Percentiles rank a stretch among this genome's conserved stretches.
Conservation (phyloP, 2,329 filamentous ascomycete species). For the Clarireedia monteithiana region DNA sequence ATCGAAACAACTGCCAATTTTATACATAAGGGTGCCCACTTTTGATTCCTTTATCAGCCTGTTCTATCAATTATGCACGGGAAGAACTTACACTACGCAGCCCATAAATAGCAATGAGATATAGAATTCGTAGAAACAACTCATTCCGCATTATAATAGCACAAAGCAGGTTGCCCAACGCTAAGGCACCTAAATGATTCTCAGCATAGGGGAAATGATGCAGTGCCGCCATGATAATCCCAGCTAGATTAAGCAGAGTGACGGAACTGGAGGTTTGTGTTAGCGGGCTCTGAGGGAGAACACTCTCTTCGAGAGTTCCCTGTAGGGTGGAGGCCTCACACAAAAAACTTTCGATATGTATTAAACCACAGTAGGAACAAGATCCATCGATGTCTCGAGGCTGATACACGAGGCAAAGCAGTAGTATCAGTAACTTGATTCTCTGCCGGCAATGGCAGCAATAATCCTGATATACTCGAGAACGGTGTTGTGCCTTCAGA, state of each 20-base stretch:
- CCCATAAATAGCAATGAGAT: conserved; percentile 33
- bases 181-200: conserved; percentile 33
- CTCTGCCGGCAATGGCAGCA: conserved; percentile 21
- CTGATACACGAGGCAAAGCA: background rate
- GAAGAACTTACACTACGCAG: conserved; percentile 29
- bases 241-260: conserved; percentile 30
- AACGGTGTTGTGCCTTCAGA: conserved; percentile 28
- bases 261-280: conserved; percentile 24
- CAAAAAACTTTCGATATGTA: conserved; percentile 35
- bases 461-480: conserved; percentile 23
- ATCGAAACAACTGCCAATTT: conserved; percentile 32
- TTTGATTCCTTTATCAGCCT: conserved; percentile 8
- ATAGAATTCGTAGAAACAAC: conserved; percentile 32
- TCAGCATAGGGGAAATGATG: conserved; percentile 32
- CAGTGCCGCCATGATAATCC: conserved; percentile 30
- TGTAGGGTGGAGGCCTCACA: too few relatives aligned
- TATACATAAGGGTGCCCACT: conserved; percentile 34
- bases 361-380: conserved; percentile 34
- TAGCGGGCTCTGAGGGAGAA: too few relatives aligned
- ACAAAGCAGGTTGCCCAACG: conserved; percentile 34
- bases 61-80: background rate
- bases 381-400: conserved; percentile 27
- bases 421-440: conserved; percentile 4
- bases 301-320: too few relatives aligned
- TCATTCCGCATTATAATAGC: conserved; percentile 36